phyloP scores from a whole-genome alignment of 345 rosid species.

The Chamaenerion angustifolium region DNA sequence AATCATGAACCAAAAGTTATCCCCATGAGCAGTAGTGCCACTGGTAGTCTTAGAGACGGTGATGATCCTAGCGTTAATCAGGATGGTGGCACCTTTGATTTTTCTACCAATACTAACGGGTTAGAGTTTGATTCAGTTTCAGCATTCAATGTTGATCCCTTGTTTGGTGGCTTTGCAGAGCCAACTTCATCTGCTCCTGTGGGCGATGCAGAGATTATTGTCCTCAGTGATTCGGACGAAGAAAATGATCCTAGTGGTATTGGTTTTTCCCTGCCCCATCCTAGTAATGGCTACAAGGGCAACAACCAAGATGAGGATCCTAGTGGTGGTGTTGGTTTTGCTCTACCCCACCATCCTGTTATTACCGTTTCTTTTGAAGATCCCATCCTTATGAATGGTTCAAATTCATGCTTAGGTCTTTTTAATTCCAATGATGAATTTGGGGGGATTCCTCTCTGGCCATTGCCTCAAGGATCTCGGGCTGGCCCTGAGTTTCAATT shows the following conservation, averaged over 20 bases:
- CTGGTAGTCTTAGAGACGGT: conserved; percentile 84
- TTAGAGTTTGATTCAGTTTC: conserved; percentile 60
- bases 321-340: conserved; percentile 42
- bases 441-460: conserved; percentile 62
- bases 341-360: conserved; percentile 35
- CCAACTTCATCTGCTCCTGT: conserved; percentile 31
- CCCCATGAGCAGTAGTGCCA: conserved; percentile 89
- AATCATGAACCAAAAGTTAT: conserved; percentile 38
- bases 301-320: conserved; percentile 22
- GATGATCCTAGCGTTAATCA: conserved; percentile 94
- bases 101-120: conserved; percentile 25
- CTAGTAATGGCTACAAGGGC: conserved; percentile 35
- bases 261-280: conserved; percentile 20
- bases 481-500: conserved; percentile 66
- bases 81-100: conserved; percentile 63
- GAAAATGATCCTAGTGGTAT: conserved; percentile 30
- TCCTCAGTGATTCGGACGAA: conserved; percentile 92
- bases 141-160: conserved; percentile 45
- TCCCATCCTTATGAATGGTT: conserved; percentile 37
- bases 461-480: conserved; percentile 51
- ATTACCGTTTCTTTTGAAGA: conserved; percentile 54
- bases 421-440: conserved; percentile 52
- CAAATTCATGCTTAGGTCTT: conserved; percentile 52
- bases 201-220: conserved; percentile 55
- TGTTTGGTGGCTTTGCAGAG: conserved; percentile 33